Conservation (phyloP, 441 rosid genomes). For the Aleurites moluccanus region DNA sequence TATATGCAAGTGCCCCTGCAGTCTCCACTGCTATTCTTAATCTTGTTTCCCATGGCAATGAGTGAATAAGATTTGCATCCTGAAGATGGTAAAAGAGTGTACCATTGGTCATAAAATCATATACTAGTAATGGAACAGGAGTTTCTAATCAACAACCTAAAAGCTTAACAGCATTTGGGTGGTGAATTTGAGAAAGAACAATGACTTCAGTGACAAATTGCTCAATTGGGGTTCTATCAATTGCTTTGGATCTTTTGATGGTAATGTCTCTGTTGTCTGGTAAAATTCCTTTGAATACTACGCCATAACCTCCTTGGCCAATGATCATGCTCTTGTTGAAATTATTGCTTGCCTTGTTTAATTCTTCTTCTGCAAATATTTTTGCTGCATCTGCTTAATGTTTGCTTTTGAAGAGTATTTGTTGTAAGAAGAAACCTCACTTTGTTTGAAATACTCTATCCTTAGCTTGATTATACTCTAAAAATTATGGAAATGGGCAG, state of each 20-base stretch:
- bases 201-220: slow-evolving; percentile 41
- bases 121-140: slow-evolving; percentile 36
- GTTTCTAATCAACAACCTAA: slow-evolving; percentile 50
- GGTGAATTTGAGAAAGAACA: slow-evolving; percentile 41
- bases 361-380: slow-evolving; percentile 28
- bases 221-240: slow-evolving; percentile 30
- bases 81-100: slow-evolving; percentile 41
- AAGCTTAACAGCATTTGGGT: slow-evolving; percentile 41
- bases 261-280: slow-evolving; percentile 25
- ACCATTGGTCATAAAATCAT: slow-evolving; percentile 41
- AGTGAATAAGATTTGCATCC: neutral
- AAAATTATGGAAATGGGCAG: neutral
- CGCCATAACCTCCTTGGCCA: slow-evolving; percentile 39
- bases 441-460: slow-evolving; percentile 38
- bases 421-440: slow-evolving; percentile 39
- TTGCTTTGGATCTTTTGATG: slow-evolving; percentile 36
- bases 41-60: slow-evolving; percentile 34
- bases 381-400: slow-evolving; percentile 14
- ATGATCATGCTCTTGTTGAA: slow-evolving; percentile 26
- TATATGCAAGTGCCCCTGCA: slow-evolving; percentile 37
- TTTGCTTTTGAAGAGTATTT: slow-evolving; percentile 15
- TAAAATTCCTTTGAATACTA: slow-evolving; percentile 42
- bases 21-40: slow-evolving; percentile 38
- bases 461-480: slow-evolving; percentile 27
- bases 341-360: slow-evolving; percentile 36